Evolutionary conservation across 1,284 basidiomycete genomes (phyloP).

Genomic region (Boletus sp.): DNA sequence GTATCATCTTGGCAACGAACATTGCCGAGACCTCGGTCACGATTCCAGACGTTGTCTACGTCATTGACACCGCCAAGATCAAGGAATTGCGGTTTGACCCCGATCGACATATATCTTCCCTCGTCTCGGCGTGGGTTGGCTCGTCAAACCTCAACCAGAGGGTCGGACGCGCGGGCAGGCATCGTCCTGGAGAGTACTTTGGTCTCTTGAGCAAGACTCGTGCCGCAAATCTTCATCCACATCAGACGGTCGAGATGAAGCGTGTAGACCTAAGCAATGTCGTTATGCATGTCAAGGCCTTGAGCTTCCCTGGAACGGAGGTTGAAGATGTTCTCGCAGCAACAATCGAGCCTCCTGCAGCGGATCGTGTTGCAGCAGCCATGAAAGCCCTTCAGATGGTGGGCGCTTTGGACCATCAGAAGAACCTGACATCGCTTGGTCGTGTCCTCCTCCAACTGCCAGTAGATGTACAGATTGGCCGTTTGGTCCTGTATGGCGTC

Average conservation of each 20-base stretch:
- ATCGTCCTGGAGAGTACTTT: slow-evolving; percentile 90
- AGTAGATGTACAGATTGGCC: slow-evolving; percentile 87
- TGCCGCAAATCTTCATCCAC: slow-evolving; percentile 65
- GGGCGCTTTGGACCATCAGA: slow-evolving; percentile 79
- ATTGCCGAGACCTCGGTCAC: slow-evolving; percentile 97
- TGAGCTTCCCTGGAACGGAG: slow-evolving; percentile 85
- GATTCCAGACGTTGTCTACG: slow-evolving; percentile 95
- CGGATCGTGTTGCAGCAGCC: slow-evolving; percentile 77
- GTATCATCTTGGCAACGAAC: slow-evolving; percentile 92
- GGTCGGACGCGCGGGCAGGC: slow-evolving; percentile 92
- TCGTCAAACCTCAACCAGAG: slow-evolving; percentile 93
- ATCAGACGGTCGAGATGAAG: slow-evolving; percentile 97
- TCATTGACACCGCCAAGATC: slow-evolving; percentile 86
- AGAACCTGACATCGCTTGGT: slow-evolving; percentile 86
- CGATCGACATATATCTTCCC: slow-evolving; percentile 80
- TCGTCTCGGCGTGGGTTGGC: slow-evolving; percentile 90
- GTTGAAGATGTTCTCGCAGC: slow-evolving; percentile 86
- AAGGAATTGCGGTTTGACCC: slow-evolving; percentile 97
- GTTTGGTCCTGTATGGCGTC: slow-evolving; percentile 86
- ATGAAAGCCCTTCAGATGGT: slow-evolving; percentile 83
- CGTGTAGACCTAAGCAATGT: slow-evolving; percentile 89
- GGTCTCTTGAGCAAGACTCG: slow-evolving; percentile 76
- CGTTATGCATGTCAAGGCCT: slow-evolving; percentile 97
- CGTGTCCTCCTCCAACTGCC: slow-evolving; percentile 88
- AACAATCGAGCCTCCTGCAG: slow-evolving; percentile 89